These are phyloP conservation scores for Rhizopogon vinicolor DNA, from an alignment of 768 basidiomycete genomes.

Conservation along the genomic window DNA sequence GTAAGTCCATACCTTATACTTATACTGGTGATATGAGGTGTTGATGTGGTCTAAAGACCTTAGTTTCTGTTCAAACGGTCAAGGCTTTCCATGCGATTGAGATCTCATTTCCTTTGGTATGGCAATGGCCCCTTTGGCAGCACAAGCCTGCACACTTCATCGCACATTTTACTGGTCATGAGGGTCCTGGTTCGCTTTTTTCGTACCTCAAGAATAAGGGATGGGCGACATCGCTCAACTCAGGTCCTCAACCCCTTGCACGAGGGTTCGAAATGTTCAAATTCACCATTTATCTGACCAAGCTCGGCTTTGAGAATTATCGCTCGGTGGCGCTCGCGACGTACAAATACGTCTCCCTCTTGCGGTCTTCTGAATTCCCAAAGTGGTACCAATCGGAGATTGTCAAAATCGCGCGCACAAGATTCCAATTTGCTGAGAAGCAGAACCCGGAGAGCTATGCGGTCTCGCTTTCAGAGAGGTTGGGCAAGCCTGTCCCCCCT, in stretches of 20 bases:
- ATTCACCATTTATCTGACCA: constrained; percentile 73
- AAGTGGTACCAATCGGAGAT: constrained; percentile 75
- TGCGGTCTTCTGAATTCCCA: constrained; percentile 57
- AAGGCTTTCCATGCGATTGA: constrained; percentile 84
- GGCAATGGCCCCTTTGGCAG: constrained; percentile 70
- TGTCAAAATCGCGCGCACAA: constrained; percentile 61
- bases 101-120: constrained; percentile 72
- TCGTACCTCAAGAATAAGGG: constrained; percentile 88
- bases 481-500: constrained; percentile 79
- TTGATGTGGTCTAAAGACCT: constrained; percentile 42
- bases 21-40: constrained; percentile 8
- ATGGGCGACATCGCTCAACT: constrained; percentile 74
- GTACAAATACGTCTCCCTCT: constrained; percentile 76
- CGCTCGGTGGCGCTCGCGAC: constrained; percentile 60
- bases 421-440: constrained; percentile 88
- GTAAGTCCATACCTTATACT: constrained; percentile 38
- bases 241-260: constrained; percentile 65
- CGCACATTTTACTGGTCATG: constrained; percentile 83
- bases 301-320: constrained; percentile 83
- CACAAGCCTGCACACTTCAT: constrained; percentile 76
- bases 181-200: constrained; percentile 87
- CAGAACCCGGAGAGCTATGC: constrained; percentile 76
- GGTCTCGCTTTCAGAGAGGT: constrained; percentile 63
- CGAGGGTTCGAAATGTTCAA: constrained; percentile 91
- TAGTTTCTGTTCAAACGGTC: constrained; percentile 84